phyloP scores from a whole-genome alignment of 2,329 filamentous ascomycete species.

The Aphanocladium album region DNA sequence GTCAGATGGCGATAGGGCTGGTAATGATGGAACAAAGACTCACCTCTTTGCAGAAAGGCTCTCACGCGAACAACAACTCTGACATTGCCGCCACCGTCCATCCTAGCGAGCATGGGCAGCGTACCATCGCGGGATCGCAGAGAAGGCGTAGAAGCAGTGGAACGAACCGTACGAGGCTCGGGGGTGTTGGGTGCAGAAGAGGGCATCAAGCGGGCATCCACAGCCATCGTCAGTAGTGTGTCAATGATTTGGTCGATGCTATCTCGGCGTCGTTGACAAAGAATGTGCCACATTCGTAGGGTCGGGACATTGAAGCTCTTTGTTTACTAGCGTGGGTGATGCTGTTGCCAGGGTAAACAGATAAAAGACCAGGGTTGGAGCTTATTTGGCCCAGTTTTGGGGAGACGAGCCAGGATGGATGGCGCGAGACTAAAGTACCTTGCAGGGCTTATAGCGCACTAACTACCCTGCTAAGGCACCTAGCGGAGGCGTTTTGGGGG shows the following conservation, averaged over 20 bases:
- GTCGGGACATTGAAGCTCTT: slow-evolving; percentile 14
- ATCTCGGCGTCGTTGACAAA: slow-evolving; percentile 36
- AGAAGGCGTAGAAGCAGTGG: slow-evolving; percentile 73
- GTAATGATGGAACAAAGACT: slow-evolving; percentile 16
- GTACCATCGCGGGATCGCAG: slow-evolving; percentile 67
- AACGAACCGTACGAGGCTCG: slow-evolving; percentile 41
- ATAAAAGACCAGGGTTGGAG: slow-evolving; percentile 1
- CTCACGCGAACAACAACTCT: slow-evolving; percentile 76
- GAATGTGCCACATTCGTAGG: slow-evolving; percentile 33
- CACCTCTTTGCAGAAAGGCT: slow-evolving; percentile 74
- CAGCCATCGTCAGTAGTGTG: slow-evolving; percentile 36
- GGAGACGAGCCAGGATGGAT: too few species aligned
- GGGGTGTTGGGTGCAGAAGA: slow-evolving; percentile 28
- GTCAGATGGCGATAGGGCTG: slow-evolving; percentile 8
- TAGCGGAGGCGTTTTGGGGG: too few species aligned
- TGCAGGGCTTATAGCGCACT: too few species aligned
- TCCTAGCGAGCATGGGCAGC: slow-evolving; percentile 50
- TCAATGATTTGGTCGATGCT: slow-evolving; percentile 35
- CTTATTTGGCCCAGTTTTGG: background rate
- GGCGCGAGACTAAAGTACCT: too few species aligned
- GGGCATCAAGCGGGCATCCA: slow-evolving; percentile 43
- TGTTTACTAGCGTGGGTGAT: slow-evolving; percentile 30
- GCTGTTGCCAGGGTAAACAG: slow-evolving; percentile 29
- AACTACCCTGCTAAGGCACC: too few species aligned
- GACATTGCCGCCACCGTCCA: slow-evolving; percentile 69